Evolutionary conservation across 768 basidiomycete species (phyloP).

Genomic region (Pseudohyphozyma bogoriensis): DNA sequence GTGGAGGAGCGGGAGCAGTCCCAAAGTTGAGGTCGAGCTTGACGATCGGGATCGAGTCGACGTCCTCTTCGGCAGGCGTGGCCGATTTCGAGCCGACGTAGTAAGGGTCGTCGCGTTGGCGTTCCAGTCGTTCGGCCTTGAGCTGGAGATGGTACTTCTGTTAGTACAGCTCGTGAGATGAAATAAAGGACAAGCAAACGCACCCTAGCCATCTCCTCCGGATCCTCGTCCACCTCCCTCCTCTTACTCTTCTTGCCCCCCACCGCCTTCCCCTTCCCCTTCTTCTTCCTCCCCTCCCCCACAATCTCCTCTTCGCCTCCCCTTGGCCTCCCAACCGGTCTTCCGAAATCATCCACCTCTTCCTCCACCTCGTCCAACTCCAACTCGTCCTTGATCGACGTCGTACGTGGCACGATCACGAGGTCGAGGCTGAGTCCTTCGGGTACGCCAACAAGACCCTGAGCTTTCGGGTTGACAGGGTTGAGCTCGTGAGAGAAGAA

Average conservation of each 20-base stretch:
- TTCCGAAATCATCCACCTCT: conserved; percentile 31
- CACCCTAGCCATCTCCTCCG: conserved; percentile 32
- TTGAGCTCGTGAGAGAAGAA: conserved; percentile 70
- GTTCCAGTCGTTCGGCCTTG: conserved; percentile 63
- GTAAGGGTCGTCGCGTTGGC: conserved; percentile 77
- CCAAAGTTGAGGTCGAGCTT: conserved; percentile 48
- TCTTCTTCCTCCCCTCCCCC: conserved; percentile 30
- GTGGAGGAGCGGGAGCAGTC: conserved; percentile 24
- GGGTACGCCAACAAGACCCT: conserved; percentile 68
- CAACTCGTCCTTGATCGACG: conserved; percentile 28
- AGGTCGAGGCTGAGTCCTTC: conserved; percentile 73
- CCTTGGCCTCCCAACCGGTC: conserved; percentile 31
- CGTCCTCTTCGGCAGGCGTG: conserved; percentile 44
- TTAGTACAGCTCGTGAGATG: neutral
- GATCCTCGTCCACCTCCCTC: conserved; percentile 44
- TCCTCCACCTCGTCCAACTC: conserved; percentile 36
- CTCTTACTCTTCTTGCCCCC: conserved; percentile 45
- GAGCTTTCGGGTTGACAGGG: conserved; percentile 68
- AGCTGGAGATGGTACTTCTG: conserved; percentile 44
- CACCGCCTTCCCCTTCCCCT: conserved; percentile 35
- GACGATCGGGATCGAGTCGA: conserved; percentile 90
- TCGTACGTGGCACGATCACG: conserved; percentile 28
- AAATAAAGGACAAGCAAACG: conserved; percentile 30
- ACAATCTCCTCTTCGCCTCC: conserved; percentile 40
- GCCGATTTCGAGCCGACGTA: conserved; percentile 53